Conservation (phyloP, 345 rosid genomes). For the Geranium rotundifolium region DNA sequence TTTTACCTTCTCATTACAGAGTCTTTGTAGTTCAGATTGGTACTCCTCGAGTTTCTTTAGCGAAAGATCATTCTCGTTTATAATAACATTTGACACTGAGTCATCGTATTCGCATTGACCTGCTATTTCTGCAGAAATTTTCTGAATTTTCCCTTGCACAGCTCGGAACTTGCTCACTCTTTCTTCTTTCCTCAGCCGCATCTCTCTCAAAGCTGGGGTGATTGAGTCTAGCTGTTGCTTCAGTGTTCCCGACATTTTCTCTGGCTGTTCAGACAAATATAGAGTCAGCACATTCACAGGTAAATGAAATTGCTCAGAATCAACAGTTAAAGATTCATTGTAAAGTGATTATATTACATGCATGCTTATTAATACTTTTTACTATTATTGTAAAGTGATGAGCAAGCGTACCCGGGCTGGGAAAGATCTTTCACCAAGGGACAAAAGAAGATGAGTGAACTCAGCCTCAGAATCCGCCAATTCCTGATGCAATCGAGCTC, state of each 20-base stretch:
- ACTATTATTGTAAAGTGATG: no score
- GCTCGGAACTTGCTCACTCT: constrained; percentile 63
- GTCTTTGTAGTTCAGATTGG: constrained; percentile 72
- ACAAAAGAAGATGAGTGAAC: constrained; percentile 84
- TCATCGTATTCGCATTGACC: constrained; percentile 70
- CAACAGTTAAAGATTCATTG: neutral
- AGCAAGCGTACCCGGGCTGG: constrained; percentile 73
- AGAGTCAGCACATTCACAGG: neutral
- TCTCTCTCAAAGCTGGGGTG: constrained; percentile 79
- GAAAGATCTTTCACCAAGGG: constrained; percentile 88
- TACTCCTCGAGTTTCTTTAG: constrained; percentile 84
- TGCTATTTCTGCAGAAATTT: constrained; percentile 75
- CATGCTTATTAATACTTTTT: neutral
- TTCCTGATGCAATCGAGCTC: constrained; percentile 96
- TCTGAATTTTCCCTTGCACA: constrained; percentile 75
- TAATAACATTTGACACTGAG: constrained; percentile 37
- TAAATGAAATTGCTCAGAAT: neutral
- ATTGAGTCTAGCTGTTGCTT: constrained; percentile 86
- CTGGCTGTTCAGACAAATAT: constrained; percentile 48
- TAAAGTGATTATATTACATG: neutral
- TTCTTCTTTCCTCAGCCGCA: constrained; percentile 79
- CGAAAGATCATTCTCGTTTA: constrained; percentile 81
- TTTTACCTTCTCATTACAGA: constrained; percentile 76
- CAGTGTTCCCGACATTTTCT: constrained; percentile 73
- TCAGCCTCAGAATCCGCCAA: constrained; percentile 96